Base-by-base conservation (phyloP, 805 yeast species). In the Metschnikowia arizonensis region DNA sequence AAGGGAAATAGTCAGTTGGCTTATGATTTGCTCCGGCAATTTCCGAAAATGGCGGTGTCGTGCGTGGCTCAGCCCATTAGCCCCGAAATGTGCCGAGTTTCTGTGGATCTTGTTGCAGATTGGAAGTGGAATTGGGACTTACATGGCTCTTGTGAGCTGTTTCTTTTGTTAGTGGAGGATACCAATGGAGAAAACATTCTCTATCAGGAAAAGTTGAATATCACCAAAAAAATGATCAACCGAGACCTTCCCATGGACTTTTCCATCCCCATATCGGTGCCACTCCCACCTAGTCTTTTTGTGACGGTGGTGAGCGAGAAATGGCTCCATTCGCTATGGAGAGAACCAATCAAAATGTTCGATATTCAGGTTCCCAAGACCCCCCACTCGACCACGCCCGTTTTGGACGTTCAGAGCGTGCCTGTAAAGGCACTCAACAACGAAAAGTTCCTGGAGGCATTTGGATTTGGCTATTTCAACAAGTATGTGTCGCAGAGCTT, bases 31-130 rank as follows among this genome's bases (percentile, higher is more conserved):
- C 59, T 93, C 2, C 71, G 74, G 47, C 79, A 83, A 53, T 91
- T 90, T 56, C 99, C 99, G 0, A 73, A 75, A 42, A 47, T 91
- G 2, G 61, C 71, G 1, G 44, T 89, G 35, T 73, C 73, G 18
- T 82, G 85, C 41, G 71, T 74, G 12, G 76, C 81, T 5, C 91
- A 85, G 55, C 96, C 99, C 0, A 69, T 93, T 2, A 83, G 96
- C 0, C 77, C 85, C 2, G 75, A 83, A 12, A 59, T 88, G 46
- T 51, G 88, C 31, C 71, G 80, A 29, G 72, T 93, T 10, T 85
- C 81, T 50, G 63, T 90, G 2, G 88, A 81, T 42, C 63, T 88
- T 2, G 51, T 67, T 0, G 93, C 97, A 0, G 69, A 74, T 10
- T 93, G 96, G 86, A 70, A 68, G 14, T 90, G 97, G 97, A 85